phyloP scores from a whole-genome alignment of 805 yeast genomes.

The Blastobotrys parvus region DNA sequence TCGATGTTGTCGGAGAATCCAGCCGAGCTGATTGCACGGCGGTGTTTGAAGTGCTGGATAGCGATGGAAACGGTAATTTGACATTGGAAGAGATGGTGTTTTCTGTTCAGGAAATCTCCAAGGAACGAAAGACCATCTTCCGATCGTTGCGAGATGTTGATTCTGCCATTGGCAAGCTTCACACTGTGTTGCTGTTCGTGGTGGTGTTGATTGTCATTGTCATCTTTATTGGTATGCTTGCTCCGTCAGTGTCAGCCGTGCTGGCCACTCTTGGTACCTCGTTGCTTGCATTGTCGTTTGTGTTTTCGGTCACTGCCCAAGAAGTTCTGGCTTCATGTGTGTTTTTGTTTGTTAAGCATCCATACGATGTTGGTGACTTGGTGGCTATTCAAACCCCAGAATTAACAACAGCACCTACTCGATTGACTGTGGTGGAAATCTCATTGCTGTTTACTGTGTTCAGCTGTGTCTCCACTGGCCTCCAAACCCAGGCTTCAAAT shows the following conservation, averaged over 20 bases:
- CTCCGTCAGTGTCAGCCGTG: constrained; percentile 32
- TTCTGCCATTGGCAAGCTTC: constrained; percentile 32
- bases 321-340: constrained; percentile 33
- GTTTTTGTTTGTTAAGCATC: constrained; percentile 35
- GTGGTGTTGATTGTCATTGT: constrained; percentile 28
- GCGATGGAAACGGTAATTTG: constrained; percentile 29
- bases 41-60: constrained; percentile 29
- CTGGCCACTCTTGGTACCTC: constrained; percentile 35
- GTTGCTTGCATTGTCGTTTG: constrained; percentile 31
- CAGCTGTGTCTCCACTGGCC: constrained; percentile 19
- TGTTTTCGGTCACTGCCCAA: constrained; percentile 30
- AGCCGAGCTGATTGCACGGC: constrained; percentile 24
- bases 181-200: constrained; percentile 28
- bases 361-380: constrained; percentile 34
- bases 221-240: constrained; percentile 33
- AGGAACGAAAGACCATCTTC: constrained; percentile 29
- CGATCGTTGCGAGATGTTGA: constrained; percentile 33
- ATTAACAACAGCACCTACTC: constrained; percentile 14
- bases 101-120: constrained; percentile 26
- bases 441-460: constrained; percentile 32
- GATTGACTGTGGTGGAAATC: constrained; percentile 26
- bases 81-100: constrained; percentile 30
- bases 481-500: constrained; percentile 31
- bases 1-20: constrained; percentile 26
- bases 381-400: constrained; percentile 24